Evolutionary conservation across 306 rosid species (phyloP).

Genomic region (Albizia julibrissin): DNA sequence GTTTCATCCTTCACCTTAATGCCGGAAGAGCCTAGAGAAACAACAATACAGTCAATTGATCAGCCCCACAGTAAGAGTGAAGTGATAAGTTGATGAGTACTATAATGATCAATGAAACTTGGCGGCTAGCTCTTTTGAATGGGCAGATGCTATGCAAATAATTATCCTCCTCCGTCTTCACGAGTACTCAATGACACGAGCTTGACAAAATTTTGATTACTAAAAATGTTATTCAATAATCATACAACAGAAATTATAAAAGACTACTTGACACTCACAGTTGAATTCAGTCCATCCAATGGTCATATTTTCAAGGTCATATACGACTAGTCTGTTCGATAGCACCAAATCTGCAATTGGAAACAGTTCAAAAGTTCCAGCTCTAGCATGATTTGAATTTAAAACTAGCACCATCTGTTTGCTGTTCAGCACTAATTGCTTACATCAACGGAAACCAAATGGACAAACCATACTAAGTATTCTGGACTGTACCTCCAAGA

Average conservation of each 20-base stretch:
- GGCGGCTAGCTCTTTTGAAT: neutral
- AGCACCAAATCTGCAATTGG: conserved; percentile 68
- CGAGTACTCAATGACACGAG: conserved; percentile 1
- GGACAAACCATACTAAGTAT: conserved; percentile 21
- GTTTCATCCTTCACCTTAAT: conserved; percentile 71
- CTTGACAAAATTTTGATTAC: neutral
- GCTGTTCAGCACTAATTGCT: neutral
- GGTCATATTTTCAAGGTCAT: conserved; percentile 63
- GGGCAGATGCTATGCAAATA: neutral
- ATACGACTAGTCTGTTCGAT: conserved; percentile 66
- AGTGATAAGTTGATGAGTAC: neutral
- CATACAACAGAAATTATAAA: conserved; percentile 15
- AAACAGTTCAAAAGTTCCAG: conserved; percentile 28
- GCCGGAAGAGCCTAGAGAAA: conserved; percentile 62
- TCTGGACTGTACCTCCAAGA: conserved; percentile 66
- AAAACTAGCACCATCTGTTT: neutral
- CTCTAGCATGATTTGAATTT: conserved; percentile 3
- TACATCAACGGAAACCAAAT: conserved; percentile 4
- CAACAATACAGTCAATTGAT: conserved; percentile 8
- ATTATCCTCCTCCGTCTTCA: neutral
- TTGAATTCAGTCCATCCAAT: conserved; percentile 74
- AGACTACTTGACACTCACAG: conserved; percentile 54
- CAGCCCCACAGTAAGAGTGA: neutral
- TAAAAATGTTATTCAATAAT: neutral
- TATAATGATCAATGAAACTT: conserved; percentile 4